A percentile compares a stretch with the other conserved stretches of the same genome.
phyloP scores from a whole-genome alignment of 2,329 filamentous ascomycete genomes.

The Fonsecaea nubica region DNA sequence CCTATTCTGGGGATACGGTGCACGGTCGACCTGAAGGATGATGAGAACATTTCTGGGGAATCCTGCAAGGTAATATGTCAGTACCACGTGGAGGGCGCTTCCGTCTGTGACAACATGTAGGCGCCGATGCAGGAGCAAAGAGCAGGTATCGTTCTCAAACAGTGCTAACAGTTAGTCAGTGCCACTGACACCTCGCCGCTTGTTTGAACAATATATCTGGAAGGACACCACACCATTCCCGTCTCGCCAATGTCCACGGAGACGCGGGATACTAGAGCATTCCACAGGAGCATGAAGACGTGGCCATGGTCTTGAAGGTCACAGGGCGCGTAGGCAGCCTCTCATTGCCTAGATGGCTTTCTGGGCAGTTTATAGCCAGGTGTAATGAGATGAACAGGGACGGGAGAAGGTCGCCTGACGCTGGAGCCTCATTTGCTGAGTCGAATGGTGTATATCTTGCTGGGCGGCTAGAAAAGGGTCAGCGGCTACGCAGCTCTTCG shows the following conservation, averaged over 20 bases:
- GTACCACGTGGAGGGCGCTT: conserved; percentile 19
- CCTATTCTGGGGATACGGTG: neutral
- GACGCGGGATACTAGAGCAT: conserved; percentile 9
- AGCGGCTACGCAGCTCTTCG: conserved; percentile 10
- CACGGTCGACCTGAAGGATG: conserved; percentile 2
- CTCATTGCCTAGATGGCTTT: neutral
- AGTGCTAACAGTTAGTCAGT: neutral
- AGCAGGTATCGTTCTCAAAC: conserved; percentile 20
- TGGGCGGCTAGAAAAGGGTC: conserved; percentile 19
- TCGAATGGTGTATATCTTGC: conserved; percentile 7
- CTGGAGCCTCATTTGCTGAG: neutral
- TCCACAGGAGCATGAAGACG: neutral
- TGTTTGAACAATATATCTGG: neutral
- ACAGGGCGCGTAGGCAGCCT: conserved; percentile 13
- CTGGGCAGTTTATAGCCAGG: neutral
- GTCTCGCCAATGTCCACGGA: neutral
- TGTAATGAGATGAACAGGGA: neutral
- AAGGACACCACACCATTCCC: neutral
- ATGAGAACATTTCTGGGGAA: conserved; percentile 17
- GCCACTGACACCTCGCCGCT: neutral
- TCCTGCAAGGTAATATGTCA: conserved; percentile 24
- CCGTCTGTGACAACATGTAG: conserved; percentile 14
- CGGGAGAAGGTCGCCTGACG: conserved; percentile 1
- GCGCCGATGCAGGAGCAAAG: conserved; percentile 24
- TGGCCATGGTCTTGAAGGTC: neutral